Evolutionary conservation across 306 rosid genomes (phyloP).

Genomic region (Prunus mongolica): DNA sequence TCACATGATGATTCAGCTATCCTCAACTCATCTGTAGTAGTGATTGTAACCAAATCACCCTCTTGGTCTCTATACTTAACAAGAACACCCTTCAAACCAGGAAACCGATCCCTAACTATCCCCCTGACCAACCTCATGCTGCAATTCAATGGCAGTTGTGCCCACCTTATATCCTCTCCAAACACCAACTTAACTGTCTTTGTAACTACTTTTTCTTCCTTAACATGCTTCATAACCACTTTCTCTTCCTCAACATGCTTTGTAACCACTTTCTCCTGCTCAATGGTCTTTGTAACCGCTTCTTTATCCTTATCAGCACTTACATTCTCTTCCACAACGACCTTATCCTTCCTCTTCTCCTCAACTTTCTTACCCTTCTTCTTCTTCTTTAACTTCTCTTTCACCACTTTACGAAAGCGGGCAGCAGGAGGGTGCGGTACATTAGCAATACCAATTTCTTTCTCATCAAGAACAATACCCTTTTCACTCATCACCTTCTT

Average conservation of each 20-base stretch:
- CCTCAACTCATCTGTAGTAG: slow-evolving; percentile 64
- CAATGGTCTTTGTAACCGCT: slow-evolving; percentile 27
- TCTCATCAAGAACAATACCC: slow-evolving; percentile 57
- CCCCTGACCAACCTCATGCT: slow-evolving; percentile 61
- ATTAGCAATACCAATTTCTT: slow-evolving; percentile 49
- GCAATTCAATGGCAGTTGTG: slow-evolving; percentile 65
- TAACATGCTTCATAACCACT: slow-evolving; percentile 22
- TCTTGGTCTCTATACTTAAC: slow-evolving; percentile 80
- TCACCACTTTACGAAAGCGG: slow-evolving; percentile 50
- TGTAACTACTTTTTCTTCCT: slow-evolving; percentile 40
- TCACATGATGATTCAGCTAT: slow-evolving; percentile 55
- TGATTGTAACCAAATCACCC: slow-evolving; percentile 90
- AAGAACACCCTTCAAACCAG: slow-evolving; percentile 75
- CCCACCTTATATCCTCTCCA: slow-evolving; percentile 93
- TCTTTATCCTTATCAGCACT: slow-evolving; percentile 37
- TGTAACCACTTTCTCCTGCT: slow-evolving; percentile 34
- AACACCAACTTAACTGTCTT: slow-evolving; percentile 83
- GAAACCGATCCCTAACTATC: slow-evolving; percentile 60
- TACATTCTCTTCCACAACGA: slow-evolving; percentile 43
- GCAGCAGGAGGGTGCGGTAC: slow-evolving; percentile 33
- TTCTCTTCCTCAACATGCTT: slow-evolving; percentile 36
- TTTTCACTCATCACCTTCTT: slow-evolving; percentile 49
- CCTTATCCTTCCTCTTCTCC: slow-evolving; percentile 46
- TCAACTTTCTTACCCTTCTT: slow-evolving; percentile 42
- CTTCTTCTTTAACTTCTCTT: slow-evolving; percentile 64